These are phyloP conservation scores for Davidsoniella virescens DNA, from an alignment of 2,329 filamentous ascomycete species.

Conservation along the genomic window DNA sequence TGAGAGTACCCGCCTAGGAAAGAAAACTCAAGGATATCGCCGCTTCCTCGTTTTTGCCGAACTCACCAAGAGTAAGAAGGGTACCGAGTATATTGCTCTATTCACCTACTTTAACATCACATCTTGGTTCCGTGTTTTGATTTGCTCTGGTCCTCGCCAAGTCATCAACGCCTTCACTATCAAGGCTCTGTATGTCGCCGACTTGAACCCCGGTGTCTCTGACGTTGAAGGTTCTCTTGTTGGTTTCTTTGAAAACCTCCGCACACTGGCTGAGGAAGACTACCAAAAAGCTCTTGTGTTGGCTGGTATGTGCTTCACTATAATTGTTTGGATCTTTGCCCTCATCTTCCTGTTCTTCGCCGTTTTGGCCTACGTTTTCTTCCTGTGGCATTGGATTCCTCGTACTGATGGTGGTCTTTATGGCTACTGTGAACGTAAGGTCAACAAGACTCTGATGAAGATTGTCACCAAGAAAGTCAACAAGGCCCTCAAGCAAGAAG, in stretches of 20 bases:
- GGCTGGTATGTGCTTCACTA: constrained; percentile 80
- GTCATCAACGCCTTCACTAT: constrained; percentile 81
- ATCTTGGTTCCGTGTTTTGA: constrained; percentile 72
- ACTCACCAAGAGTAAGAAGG: constrained; percentile 80
- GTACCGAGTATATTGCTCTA: constrained; percentile 74
- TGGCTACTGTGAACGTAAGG: constrained; percentile 80
- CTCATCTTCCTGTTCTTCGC: constrained; percentile 60
- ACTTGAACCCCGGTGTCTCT: constrained; percentile 33
- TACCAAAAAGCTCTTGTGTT: constrained; percentile 68
- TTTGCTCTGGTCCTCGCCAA: constrained; percentile 85
- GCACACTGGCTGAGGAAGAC: constrained; percentile 53
- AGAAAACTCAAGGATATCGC: constrained; percentile 58
- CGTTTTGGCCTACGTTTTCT: constrained; percentile 65
- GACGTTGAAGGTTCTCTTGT: constrained; percentile 46
- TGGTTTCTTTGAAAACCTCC: constrained; percentile 73
- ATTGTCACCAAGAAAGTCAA: constrained; percentile 81
- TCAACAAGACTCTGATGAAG: constrained; percentile 67
- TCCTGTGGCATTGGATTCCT: constrained; percentile 86
- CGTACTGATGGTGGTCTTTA: constrained; percentile 62
- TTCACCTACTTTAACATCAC: constrained; percentile 76
- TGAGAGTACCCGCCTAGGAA: constrained; percentile 62
- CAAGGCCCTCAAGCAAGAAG: constrained; percentile 69
- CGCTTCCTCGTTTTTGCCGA: constrained; percentile 87
- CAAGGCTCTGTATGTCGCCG: constrained; percentile 63
- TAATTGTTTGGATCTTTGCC: constrained; percentile 77